Conservation (phyloP, 2,329 filamentous ascomycete species). For the Fusarium xyrophilum region DNA sequence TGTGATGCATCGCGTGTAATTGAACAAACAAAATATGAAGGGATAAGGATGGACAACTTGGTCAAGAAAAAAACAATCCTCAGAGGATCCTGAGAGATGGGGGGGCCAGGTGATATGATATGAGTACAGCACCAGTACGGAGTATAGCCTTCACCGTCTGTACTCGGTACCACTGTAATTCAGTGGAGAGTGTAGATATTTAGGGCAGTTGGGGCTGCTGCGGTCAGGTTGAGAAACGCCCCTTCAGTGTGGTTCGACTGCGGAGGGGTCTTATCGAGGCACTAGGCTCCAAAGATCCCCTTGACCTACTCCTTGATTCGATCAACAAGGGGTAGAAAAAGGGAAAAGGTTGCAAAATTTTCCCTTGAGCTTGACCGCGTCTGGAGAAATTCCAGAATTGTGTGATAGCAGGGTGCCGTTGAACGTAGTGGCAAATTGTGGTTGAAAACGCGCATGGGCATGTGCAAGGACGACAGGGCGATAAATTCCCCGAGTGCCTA, state of each 20-base stretch:
- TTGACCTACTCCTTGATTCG: slow-evolving; percentile 36
- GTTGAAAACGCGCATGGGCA: slow-evolving; percentile 33
- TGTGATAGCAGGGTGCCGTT: slow-evolving; percentile 41
- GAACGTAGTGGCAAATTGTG: slow-evolving; percentile 41
- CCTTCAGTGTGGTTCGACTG: slow-evolving; percentile 41
- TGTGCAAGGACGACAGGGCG: slow-evolving; percentile 42
- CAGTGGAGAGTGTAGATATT: slow-evolving; percentile 31
- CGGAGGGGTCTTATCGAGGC: slow-evolving; percentile 37
- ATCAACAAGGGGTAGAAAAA: slow-evolving; percentile 26
- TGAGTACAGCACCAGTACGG: slow-evolving; percentile 29
- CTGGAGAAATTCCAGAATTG: slow-evolving; percentile 39
- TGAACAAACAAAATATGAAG: slow-evolving; percentile 6
- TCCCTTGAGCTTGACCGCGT: slow-evolving; percentile 36
- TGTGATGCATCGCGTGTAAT: slow-evolving; percentile 58
- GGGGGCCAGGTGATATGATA: slow-evolving; percentile 35
- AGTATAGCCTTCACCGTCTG: slow-evolving; percentile 23
- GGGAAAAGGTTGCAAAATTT: slow-evolving; percentile 32
- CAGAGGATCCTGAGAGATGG: slow-evolving; percentile 23
- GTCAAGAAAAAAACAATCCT: slow-evolving; percentile 19
- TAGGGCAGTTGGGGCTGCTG: slow-evolving; percentile 30
- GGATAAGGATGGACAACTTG: slow-evolving; percentile 14
- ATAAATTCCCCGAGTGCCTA: slow-evolving; percentile 36
- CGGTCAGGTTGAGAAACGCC: slow-evolving; percentile 24
- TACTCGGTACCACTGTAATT: slow-evolving; percentile 35
- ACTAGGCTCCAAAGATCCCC: slow-evolving; percentile 34